Evolutionary conservation across 2,329 filamentous ascomycete species (phyloP), one percentile per base, ranked within the genome.

Genomic region (Trichoderma simmonsii): DNA sequence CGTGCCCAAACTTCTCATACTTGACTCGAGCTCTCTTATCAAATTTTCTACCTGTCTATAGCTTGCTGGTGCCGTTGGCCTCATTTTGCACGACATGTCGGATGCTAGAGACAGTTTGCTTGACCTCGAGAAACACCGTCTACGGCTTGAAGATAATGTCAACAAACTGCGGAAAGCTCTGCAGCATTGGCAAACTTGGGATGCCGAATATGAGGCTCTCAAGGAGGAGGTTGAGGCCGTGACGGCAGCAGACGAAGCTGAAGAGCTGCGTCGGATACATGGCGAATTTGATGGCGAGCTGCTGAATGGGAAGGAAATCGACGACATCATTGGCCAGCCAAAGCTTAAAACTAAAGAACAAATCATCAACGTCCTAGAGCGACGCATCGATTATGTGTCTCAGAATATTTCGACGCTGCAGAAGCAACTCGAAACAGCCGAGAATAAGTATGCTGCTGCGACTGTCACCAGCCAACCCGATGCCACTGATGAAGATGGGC

Each of bases 101-200:
- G 72, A 79, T 57, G 76, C 77, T 65, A 83, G 81, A 75, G 85
- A 88, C 75, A 86, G 86, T 69, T 86, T 94, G 65, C 83, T 88
- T 59, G 88, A 91, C 77, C 87, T 97, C 56, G 94, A 97, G 80
- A 88, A 88, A 73, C 93, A 95, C 78, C 89, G 93, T 18, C 84
- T 88, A 75, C 87, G 90, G 73, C 90, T 98, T 8, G 93, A 97
- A 80, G 87, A 90, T 48, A 94, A 91, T 75, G 87, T 97, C 61
- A 74, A 75, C 32, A 77, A 93, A 79, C 87, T 98, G 24, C 89
- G 89, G 70, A 89, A 92, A 77, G 91, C 92, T 7, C 86, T 98
- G 68, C 90, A 90, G 74, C 92, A 97, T 83, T 99, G 95, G 95
- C 92, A 93, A 75, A 91, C 91, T 70, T 97, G 93, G 89, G 95